phyloP scores from a whole-genome alignment of 176 grass and related monocot genomes.

The Puccinellia tenuiflora region DNA sequence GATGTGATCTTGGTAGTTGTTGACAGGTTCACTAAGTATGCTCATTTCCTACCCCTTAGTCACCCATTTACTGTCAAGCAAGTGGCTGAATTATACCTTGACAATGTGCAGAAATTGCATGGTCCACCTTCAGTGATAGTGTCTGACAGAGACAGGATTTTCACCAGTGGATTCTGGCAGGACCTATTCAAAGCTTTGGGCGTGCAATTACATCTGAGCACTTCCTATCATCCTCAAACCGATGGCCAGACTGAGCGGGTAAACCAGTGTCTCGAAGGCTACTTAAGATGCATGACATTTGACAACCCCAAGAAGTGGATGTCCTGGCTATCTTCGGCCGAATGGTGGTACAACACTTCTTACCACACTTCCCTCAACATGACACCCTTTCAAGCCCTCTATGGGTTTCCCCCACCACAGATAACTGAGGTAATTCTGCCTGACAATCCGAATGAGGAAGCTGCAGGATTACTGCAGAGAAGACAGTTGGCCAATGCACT shows the following conservation, averaged over 20 bases:
- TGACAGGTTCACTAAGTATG: not conserved
- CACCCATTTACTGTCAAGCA: not conserved
- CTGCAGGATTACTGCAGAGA: not conserved
- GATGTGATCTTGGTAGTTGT: not conserved
- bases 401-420: not conserved
- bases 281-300: not conserved
- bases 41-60: not conserved
- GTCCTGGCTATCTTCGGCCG: not conserved
- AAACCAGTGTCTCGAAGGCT: not conserved
- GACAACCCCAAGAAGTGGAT: not conserved
- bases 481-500: not conserved
- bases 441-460: not conserved
- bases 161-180: not conserved
- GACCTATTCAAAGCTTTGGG: not conserved
- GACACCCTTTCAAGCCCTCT: not conserved
- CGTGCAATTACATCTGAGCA: not conserved
- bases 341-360: not conserved
- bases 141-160: not conserved
- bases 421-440: not conserved
- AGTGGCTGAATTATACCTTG: accelerated
- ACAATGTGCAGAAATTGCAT: not conserved
- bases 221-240: not conserved
- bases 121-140: not conserved
- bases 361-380: not conserved
- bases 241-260: not conserved